These are phyloP conservation scores for Maudiozyma serrabonitensis DNA, from an alignment of 805 yeast genomes.

Conservation along the genomic window DNA sequence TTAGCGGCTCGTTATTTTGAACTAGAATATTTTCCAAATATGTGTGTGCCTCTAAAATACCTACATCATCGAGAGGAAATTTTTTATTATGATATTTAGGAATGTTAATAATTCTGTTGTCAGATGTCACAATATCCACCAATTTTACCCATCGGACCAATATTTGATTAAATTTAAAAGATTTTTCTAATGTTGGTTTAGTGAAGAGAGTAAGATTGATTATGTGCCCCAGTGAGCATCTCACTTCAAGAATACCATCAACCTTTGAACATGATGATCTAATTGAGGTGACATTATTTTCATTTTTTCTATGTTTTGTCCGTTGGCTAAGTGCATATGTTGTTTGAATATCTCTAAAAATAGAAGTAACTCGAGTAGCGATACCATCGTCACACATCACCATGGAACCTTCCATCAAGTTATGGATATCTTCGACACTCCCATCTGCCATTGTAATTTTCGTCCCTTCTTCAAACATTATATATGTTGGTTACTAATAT, in stretches of 20 bases:
- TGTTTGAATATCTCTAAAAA: conserved; percentile 36
- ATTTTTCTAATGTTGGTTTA: conserved; percentile 16
- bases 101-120: conserved; percentile 14
- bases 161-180: conserved; percentile 10
- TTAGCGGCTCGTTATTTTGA: too few species aligned
- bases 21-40: background rate
- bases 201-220: conserved; percentile 12
- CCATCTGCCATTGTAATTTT: conserved; percentile 38
- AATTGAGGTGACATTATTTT: background rate
- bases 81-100: conserved; percentile 20
- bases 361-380: conserved; percentile 31
- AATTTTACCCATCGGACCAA: conserved; percentile 15
- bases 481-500: background rate
- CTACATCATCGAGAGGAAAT: conserved; percentile 17
- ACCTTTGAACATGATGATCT: conserved; percentile 1
- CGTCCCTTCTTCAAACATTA: conserved; percentile 31
- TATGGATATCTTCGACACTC: conserved; percentile 26
- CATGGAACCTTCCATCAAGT: conserved; percentile 30
- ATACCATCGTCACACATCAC: conserved; percentile 38
- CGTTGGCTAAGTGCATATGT: conserved; percentile 33
- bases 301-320: conserved; percentile 16
- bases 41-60: conserved; percentile 16
- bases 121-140: conserved; percentile 14
- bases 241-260: conserved; percentile 15
- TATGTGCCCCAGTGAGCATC: conserved; percentile 17